phyloP scores from a whole-genome alignment of 1,284 basidiomycete genomes.

The Cystobasidium sp. region DNA sequence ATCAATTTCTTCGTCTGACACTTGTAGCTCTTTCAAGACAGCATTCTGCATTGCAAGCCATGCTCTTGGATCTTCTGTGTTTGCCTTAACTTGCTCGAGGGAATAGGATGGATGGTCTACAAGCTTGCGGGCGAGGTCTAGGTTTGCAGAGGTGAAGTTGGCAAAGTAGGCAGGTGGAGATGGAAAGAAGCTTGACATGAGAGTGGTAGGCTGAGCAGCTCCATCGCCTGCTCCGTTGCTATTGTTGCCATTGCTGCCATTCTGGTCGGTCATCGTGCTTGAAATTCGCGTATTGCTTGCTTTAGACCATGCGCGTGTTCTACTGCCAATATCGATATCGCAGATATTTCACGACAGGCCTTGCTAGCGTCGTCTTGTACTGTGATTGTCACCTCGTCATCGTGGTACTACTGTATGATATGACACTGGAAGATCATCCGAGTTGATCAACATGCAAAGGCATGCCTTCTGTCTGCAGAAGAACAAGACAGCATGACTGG shows the following conservation, averaged over 20 bases:
- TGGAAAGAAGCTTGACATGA: slow-evolving; percentile 52
- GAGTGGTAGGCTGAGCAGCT: slow-evolving; percentile 21
- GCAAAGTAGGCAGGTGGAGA: slow-evolving; percentile 53
- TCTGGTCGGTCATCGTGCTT: background rate
- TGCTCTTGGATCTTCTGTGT: slow-evolving; percentile 1
- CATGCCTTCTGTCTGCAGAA: background rate
- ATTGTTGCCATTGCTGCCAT: slow-evolving; percentile 11
- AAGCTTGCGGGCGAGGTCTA: slow-evolving; percentile 50
- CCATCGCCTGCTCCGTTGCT: slow-evolving; percentile 10
- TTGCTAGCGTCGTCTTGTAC: background rate
- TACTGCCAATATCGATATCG: background rate
- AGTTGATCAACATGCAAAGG: slow-evolving; percentile 8
- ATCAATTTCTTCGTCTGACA: slow-evolving; percentile 34
- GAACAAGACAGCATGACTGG: too few relatives aligned
- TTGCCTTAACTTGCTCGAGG: slow-evolving; percentile 4
- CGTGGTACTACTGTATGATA: too few relatives aligned
- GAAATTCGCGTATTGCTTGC: background rate
- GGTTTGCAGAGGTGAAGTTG: slow-evolving; percentile 53
- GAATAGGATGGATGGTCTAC: slow-evolving; percentile 34
- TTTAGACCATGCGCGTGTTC: too few relatives aligned
- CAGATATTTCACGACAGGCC: background rate
- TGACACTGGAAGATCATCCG: background rate
- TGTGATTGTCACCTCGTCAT: too few relatives aligned
- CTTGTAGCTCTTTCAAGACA: slow-evolving; percentile 39
- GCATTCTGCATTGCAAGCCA: slow-evolving; percentile 12